A percentile compares a stretch with the other conserved stretches of the same genome.
phyloP scores from a whole-genome alignment of 306 rosid species.

The Prunus mongolica region DNA sequence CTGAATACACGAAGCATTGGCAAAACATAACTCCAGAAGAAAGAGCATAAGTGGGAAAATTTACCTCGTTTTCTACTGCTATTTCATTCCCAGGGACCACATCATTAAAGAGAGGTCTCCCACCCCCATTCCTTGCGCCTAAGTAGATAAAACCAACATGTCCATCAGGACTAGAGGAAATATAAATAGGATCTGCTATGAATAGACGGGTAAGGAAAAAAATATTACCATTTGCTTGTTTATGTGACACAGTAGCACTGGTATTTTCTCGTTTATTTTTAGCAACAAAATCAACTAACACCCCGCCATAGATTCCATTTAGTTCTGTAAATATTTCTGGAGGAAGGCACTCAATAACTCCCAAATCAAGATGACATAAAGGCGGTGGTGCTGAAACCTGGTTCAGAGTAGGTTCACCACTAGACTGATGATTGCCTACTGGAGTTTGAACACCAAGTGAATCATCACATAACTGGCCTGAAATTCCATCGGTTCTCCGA shows the following conservation, averaged over 20 bases:
- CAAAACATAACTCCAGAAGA: conserved; percentile 9
- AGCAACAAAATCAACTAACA: conserved; percentile 58
- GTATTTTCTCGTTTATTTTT: conserved; percentile 41
- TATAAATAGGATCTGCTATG: conserved; percentile 9
- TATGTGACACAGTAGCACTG: conserved; percentile 12
- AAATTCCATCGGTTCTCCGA: conserved; percentile 28
- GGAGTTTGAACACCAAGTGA: conserved; percentile 32
- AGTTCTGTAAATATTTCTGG: conserved; percentile 75
- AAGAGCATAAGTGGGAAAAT: neutral
- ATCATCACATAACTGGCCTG: conserved; percentile 25
- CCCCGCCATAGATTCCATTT: conserved; percentile 72
- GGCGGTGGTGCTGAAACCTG: conserved; percentile 59
- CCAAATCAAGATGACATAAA: conserved; percentile 70
- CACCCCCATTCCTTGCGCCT: conserved; percentile 37
- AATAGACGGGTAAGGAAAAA: conserved; percentile 1
- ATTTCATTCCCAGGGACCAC: conserved; percentile 23
- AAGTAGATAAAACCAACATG: conserved; percentile 20
- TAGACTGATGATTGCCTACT: conserved; percentile 28
- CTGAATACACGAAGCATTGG: neutral
- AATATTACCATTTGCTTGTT: conserved; percentile 34
- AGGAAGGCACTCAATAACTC: conserved; percentile 77
- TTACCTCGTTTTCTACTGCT: conserved; percentile 47
- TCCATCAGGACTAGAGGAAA: conserved; percentile 8
- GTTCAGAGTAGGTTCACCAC: conserved; percentile 36
- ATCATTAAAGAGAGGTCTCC: conserved; percentile 22